Percentiles rank a stretch among this genome's conserved stretches.
phyloP scores from a whole-genome alignment of 2,329 filamentous ascomycete genomes.

The Aspergillus sp. region DNA sequence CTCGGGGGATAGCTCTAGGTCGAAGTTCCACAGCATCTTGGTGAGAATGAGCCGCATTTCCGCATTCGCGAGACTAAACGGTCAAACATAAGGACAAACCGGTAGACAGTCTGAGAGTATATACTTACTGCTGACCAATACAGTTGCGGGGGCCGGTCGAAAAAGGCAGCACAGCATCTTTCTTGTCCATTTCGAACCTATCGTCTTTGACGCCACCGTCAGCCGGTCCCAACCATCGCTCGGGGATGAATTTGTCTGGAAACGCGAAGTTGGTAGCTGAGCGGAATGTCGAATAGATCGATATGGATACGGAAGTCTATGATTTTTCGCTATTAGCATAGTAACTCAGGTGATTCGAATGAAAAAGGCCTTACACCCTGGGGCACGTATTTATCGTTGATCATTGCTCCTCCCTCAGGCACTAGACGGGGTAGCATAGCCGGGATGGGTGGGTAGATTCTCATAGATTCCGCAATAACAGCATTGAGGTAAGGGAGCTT shows the following conservation, averaged over 20 bases:
- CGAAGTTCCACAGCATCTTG: slow-evolving; percentile 31
- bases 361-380: slow-evolving; percentile 12
- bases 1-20: slow-evolving; percentile 28
- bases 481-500: slow-evolving; percentile 19
- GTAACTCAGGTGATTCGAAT: background rate
- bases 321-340: background rate
- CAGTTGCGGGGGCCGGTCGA: slow-evolving; percentile 23
- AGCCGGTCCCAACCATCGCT: slow-evolving; percentile 21
- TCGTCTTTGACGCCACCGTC: background rate
- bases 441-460: slow-evolving; percentile 21
- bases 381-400: slow-evolving; percentile 19
- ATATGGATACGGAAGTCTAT: slow-evolving; percentile 4
- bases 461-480: slow-evolving; percentile 18
- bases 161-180: slow-evolving; percentile 23
- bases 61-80: slow-evolving; percentile 19
- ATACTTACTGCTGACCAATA: slow-evolving; percentile 12
- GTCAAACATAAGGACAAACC: background rate
- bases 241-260: slow-evolving; percentile 18
- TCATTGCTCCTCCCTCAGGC: slow-evolving; percentile 19
- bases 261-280: slow-evolving; percentile 12
- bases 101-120: background rate
- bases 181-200: slow-evolving; percentile 23
- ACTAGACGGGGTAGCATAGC: slow-evolving; percentile 24
- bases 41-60: slow-evolving; percentile 37
- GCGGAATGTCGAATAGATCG: slow-evolving; percentile 3